Conservation (phyloP, 108 stramenopile species). For the Fragilaria radians region DNA sequence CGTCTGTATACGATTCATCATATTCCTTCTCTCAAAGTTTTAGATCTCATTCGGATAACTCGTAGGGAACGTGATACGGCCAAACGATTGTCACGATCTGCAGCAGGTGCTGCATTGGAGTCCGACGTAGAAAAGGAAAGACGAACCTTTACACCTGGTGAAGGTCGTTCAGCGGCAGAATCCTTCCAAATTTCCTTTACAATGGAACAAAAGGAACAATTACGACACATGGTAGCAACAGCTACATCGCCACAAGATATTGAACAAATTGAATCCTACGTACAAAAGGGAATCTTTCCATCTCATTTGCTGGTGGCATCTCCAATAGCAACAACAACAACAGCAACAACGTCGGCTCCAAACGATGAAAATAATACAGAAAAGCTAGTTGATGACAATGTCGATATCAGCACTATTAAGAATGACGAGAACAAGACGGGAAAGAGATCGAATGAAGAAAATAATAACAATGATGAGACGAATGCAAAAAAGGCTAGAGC, state of each 20-base stretch:
- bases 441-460: not conserved
- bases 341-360: too few relatives aligned
- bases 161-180: constrained; percentile 59
- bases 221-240: constrained; percentile 72
- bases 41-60: constrained; percentile 66
- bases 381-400: too few relatives aligned
- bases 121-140: constrained; percentile 62
- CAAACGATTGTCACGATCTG: constrained; percentile 58
- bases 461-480: not conserved
- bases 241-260: constrained; percentile 66
- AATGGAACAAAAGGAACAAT: constrained; percentile 64
- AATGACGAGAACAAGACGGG: not conserved
- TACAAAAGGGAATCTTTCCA: constrained; percentile 68
- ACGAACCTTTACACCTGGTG: constrained; percentile 80
- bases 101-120: constrained; percentile 81
- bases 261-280: constrained; percentile 70
- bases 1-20: constrained; percentile 56
- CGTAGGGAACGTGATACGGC: constrained; percentile 72
- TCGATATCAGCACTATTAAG: too few relatives aligned
- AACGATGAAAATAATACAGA: too few relatives aligned
- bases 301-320: not conserved
- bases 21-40: constrained; percentile 64
- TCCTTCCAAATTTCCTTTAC: constrained; percentile 65
- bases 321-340: not conserved
- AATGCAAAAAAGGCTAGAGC: not conserved